Evolutionary conservation across 2,329 filamentous ascomycete species (phyloP), one percentile per base, ranked within the genome.

Genomic region (Neonectria magnoliae): DNA sequence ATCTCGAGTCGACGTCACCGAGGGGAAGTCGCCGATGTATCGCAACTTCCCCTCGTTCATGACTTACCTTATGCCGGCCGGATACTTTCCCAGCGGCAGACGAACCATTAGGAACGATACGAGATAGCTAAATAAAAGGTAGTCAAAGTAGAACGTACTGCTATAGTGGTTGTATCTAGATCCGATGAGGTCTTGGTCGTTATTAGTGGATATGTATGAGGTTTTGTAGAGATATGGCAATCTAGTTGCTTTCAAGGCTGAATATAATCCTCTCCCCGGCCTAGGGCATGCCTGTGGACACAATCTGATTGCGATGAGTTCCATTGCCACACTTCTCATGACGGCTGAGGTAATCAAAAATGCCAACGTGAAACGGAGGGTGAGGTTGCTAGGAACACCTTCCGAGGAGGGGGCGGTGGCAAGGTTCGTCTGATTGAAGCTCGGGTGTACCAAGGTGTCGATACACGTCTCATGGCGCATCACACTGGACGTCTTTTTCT

Each of bases 281-380:
- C 79, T 86, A 13, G 84, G 84, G 36, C 84, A 87, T 68, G 83
- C 84, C 9, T 87, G 85, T 60, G 85, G 85, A 13, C 85, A 87
- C 74, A 87, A 87, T 65, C 77, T 86, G 38, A 87, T 87, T 55
- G 83, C 84, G 7, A 82, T 79, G 0, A 80, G 81, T 4, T 85
- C 83, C 0, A 75, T 86, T 10, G 80, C 82, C 1, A 83, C 76
- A 8, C 83, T 80, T 16, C 33, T 71, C 14, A 69, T 60, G 0
- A 63, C 70, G 2, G 69, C 70, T 5, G 65, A 72, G 9, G 38
- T 58, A 2, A 53, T 75, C 4, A 57, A 55, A 0, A 41, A 61
- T 2, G 13, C 41, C 1, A 38, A 60, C 0, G 13, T 67, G 6
- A 42, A 47, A 2, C 68, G 68, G 3, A 44, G 67, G 18, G 60